A percentile compares a stretch with the other conserved stretches of the same genome.
These are phyloP conservation scores for Geranomyces variabilis DNA, from an alignment of 192 early-diverging fungal species.

Conservation along the genomic window DNA sequence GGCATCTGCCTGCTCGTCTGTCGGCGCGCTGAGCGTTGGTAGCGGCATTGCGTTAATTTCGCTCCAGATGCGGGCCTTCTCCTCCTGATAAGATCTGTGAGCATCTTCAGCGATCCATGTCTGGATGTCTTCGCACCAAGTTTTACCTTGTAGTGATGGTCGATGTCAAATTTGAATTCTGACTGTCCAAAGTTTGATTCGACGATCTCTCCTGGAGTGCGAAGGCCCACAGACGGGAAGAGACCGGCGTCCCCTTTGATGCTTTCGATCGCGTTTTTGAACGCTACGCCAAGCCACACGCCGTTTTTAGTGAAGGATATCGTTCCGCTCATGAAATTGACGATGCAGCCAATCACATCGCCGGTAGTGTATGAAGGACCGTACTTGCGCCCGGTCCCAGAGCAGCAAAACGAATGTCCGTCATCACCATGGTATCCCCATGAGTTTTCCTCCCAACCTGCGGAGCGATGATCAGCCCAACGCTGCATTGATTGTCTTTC, in stretches of 20 bases:
- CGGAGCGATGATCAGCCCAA: background rate
- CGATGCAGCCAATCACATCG: slow-evolving; percentile 92
- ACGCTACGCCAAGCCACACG: slow-evolving; percentile 54
- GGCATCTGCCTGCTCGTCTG: background rate
- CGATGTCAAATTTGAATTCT: slow-evolving; percentile 75
- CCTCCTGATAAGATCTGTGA: slow-evolving; percentile 19
- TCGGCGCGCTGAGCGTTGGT: slow-evolving; percentile 8
- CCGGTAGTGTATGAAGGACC: slow-evolving; percentile 90
- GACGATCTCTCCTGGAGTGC: slow-evolving; percentile 73
- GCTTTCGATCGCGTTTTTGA: slow-evolving; percentile 35
- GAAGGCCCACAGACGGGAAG: slow-evolving; percentile 75
- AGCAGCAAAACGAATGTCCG: slow-evolving; percentile 79
- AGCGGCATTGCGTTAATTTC: slow-evolving; percentile 25
- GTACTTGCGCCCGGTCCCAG: slow-evolving; percentile 75
- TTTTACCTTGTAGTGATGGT: slow-evolving; percentile 56
- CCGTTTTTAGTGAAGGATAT: slow-evolving; percentile 96
- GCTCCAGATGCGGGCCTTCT: slow-evolving; percentile 32
- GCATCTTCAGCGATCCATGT: background rate
- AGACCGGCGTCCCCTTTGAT: slow-evolving; percentile 44
- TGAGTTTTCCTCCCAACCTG: slow-evolving; percentile 86
- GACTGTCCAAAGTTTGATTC: slow-evolving; percentile 78
- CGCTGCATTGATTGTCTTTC: too few species aligned
- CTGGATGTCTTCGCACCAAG: background rate
- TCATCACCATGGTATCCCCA: slow-evolving; percentile 99
- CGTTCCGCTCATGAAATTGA: slow-evolving; percentile 78